Base-by-base conservation (phyloP, 208 protist genomes). In the Tritrichomonas musculus region DNA sequence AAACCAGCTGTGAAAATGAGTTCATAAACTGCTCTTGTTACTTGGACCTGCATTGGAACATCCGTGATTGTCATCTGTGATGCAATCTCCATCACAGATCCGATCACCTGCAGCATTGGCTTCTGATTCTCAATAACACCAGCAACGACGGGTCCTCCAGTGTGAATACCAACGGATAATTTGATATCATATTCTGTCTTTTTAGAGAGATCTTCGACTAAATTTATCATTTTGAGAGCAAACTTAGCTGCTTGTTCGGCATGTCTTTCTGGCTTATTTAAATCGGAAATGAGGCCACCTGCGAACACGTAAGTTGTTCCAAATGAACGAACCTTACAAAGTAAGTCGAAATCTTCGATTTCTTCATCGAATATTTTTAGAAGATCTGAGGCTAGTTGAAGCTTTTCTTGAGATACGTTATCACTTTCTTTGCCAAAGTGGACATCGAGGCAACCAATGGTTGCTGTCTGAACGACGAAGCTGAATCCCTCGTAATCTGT, bases 251-350 rank as follows among this genome's bases (percentile, higher is more conserved):
- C 17, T 39, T 88, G n/a, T 88, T 88, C 77, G 0, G 77, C 77
- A 49, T 88, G 77, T 30, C 57, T 88, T 30, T 88, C 77, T 33
- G 77, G 77, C 22, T 88, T 88, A 49, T 88, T 88, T 13, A 88
- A 25, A 20, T 25, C 25, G 5, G 27, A 25, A 47, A 88, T 57
- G 8, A 88, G 3, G 17, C 77, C 77, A 39, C 77, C 77, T 39
- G 47, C 47, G 5, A 44, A 88, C 20, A 30, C 27, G n/a, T 88
- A 88, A 2, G 5, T 0, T 20, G 14, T 47, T 55, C 25, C 17
- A 20, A 57, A 57, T 22, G n/a, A 57, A n/a, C 47, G 33, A 49
- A 57, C 17, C 30, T 88, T 88, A 27, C 27, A 44, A 3, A 88
- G 30, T 39, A 49, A 53, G 8, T 25, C 2, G 27, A 88, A 88